Conservation (phyloP, 2,329 filamentous ascomycete species). For the Verruconis gallopava region DNA sequence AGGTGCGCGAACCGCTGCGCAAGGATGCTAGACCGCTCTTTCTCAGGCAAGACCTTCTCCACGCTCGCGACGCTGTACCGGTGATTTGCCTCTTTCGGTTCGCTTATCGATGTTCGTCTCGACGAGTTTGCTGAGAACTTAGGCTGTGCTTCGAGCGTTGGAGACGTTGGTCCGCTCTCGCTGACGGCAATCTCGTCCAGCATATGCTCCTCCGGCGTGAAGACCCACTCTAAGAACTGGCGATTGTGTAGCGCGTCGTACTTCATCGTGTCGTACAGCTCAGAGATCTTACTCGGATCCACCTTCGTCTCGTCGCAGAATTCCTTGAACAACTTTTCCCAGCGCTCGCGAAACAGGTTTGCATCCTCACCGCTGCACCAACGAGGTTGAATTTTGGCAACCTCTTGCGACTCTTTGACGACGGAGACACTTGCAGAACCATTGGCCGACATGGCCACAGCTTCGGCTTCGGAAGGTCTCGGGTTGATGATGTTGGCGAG, state of each 20-base stretch:
- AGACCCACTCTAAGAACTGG: slow-evolving; percentile 93
- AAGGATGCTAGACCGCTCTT: slow-evolving; percentile 18
- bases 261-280: slow-evolving; percentile 99
- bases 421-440: background rate
- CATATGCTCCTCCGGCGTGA: slow-evolving; percentile 72
- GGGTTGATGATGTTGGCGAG: slow-evolving; percentile 7
- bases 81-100: background rate
- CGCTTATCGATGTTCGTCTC: slow-evolving; percentile 1
- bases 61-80: background rate
- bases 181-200: slow-evolving; percentile 24
- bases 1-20: slow-evolving; percentile 37
- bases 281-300: slow-evolving; percentile 95
- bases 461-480: background rate
- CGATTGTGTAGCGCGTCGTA: slow-evolving; percentile 96
- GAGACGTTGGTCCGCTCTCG: slow-evolving; percentile 2
- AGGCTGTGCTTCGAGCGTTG: background rate
- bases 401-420: slow-evolving; percentile 25
- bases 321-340: slow-evolving; percentile 96
- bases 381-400: slow-evolving; percentile 57
- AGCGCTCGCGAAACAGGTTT: slow-evolving; percentile 86
- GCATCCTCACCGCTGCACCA: slow-evolving; percentile 97
- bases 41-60: slow-evolving; percentile 2
- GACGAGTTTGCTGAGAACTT: slow-evolving; percentile 1
- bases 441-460: background rate
- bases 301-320: slow-evolving; percentile 97